Percentiles rank a stretch among this genome's conserved stretches.
phyloP scores from a whole-genome alignment of 2,329 filamentous ascomycete species.

The Penicillium psychrosexuale region DNA sequence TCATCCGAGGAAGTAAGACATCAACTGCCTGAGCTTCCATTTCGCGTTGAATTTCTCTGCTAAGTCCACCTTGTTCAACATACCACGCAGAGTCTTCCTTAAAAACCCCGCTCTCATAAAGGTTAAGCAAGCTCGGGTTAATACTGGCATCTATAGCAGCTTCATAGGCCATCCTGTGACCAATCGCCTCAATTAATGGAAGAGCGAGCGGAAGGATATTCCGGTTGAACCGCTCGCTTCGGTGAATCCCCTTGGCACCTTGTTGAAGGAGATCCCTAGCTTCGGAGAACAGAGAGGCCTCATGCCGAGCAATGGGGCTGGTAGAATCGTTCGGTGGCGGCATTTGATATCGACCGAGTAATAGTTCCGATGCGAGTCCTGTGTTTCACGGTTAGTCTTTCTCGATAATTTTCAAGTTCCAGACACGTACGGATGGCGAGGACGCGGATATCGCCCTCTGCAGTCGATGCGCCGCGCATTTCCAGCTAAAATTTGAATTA shows the following conservation, averaged over 20 bases:
- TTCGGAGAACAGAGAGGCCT: not conserved
- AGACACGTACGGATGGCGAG: conserved; percentile 20
- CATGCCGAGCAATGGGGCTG: conserved; percentile 13
- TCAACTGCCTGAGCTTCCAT: conserved; percentile 14
- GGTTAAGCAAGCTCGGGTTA: conserved; percentile 14
- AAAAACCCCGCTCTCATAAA: conserved; percentile 4
- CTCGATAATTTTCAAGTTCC: not conserved
- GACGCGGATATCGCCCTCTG: conserved; percentile 21
- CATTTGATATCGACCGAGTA: conserved; percentile 24
- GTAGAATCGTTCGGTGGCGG: conserved; percentile 12
- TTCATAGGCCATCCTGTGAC: not conserved
- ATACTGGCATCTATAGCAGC: not conserved
- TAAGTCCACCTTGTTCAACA: conserved; percentile 5
- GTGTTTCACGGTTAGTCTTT: not conserved
- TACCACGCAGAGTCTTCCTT: conserved; percentile 10
- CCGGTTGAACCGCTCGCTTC: not conserved
- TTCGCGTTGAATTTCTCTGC: conserved; percentile 3
- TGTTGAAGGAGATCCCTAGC: not conserved
- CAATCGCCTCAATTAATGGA: not conserved
- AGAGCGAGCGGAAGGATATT: not conserved
- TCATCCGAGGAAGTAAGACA: conserved; percentile 12
- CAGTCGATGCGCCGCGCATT: conserved; percentile 5
- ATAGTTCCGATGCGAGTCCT: conserved; percentile 28
- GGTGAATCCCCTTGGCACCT: not conserved
- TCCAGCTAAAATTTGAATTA: not conserved